Percentiles rank a stretch among this genome's conserved stretches.
phyloP scores from a whole-genome alignment of 108 stramenopile species.

The Skeletonema tropicum region DNA sequence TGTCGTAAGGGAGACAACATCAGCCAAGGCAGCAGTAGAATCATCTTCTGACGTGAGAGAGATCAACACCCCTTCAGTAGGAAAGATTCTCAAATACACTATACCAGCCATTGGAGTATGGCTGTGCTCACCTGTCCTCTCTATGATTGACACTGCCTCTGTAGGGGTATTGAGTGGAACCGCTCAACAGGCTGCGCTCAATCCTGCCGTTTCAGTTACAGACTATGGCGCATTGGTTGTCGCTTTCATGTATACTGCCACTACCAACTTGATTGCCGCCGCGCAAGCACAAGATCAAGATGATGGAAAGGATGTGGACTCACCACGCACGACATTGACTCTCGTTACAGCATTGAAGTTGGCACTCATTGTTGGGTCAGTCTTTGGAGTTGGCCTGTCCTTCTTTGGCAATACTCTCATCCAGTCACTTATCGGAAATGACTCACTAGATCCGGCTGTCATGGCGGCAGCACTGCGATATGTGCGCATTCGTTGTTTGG shows the following conservation, averaged over 20 bases:
- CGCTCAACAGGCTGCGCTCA: conserved; percentile 83
- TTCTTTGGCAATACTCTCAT: conserved; percentile 52
- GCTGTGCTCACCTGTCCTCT: conserved; percentile 78
- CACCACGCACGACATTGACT: conserved; percentile 54
- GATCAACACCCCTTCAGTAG: conserved; percentile 55
- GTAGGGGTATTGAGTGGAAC: conserved; percentile 83
- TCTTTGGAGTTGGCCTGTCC: conserved; percentile 59
- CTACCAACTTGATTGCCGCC: conserved; percentile 80
- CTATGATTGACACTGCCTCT: conserved; percentile 82
- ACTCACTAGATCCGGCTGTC: conserved; percentile 67
- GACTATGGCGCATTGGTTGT: conserved; percentile 78
- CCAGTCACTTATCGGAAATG: conserved; percentile 74
- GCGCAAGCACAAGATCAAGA: conserved; percentile 62
- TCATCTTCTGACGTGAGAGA: not conserved
- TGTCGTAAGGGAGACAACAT: too few species aligned
- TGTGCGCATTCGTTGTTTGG: conserved; percentile 82
- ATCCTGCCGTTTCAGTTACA: conserved; percentile 80
- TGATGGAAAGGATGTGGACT: conserved; percentile 16
- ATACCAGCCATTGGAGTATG: conserved; percentile 88
- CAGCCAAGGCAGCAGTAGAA: too few species aligned
- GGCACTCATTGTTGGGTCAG: conserved; percentile 64
- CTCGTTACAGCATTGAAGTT: conserved; percentile 73
- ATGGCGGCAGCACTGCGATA: conserved; percentile 76
- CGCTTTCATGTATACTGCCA: conserved; percentile 85
- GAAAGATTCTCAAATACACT: conserved; percentile 79